These are phyloP conservation scores for Globisporangium okanoganense DNA, from an alignment of 352 stramenopile species.

Conservation along the genomic window DNA sequence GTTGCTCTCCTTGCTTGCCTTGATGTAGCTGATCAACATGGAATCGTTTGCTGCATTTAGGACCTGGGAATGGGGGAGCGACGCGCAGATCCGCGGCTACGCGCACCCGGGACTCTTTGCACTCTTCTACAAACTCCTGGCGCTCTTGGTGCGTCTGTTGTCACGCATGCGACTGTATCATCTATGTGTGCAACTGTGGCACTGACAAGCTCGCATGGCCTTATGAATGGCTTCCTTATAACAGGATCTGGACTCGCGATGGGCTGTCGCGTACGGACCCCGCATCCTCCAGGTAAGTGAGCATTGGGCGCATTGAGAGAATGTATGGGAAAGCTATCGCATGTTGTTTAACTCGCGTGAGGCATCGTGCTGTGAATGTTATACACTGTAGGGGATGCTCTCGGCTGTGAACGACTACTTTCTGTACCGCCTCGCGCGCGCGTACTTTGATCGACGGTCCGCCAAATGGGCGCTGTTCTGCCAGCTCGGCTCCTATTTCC, in stretches of 20 bases:
- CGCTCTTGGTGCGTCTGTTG: constrained; percentile 39
- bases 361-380: no score
- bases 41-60: constrained; percentile 21
- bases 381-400: constrained; percentile 36
- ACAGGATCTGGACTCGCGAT: constrained; percentile 76
- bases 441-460: constrained; percentile 60
- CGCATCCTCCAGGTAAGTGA: constrained; percentile 56
- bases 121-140: constrained; percentile 72
- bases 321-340: background rate
- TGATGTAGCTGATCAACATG: no score
- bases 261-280: constrained; percentile 75
- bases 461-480: constrained; percentile 76
- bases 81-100: constrained; percentile 68
- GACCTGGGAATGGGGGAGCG: constrained; percentile 84
- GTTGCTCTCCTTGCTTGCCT: background rate
- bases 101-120: constrained; percentile 77
- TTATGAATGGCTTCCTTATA: constrained; percentile 13
- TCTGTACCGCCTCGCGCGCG: constrained; percentile 54
- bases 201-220: background rate
- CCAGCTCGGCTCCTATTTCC: constrained; percentile 81
- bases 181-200: no score
- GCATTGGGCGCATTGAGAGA: background rate
- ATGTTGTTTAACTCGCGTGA: no score
- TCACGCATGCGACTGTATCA: background rate
- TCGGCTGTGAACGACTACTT: constrained; percentile 72